phyloP scores from a whole-genome alignment of 345 rosid species.

The Gossypium sturtianum region DNA sequence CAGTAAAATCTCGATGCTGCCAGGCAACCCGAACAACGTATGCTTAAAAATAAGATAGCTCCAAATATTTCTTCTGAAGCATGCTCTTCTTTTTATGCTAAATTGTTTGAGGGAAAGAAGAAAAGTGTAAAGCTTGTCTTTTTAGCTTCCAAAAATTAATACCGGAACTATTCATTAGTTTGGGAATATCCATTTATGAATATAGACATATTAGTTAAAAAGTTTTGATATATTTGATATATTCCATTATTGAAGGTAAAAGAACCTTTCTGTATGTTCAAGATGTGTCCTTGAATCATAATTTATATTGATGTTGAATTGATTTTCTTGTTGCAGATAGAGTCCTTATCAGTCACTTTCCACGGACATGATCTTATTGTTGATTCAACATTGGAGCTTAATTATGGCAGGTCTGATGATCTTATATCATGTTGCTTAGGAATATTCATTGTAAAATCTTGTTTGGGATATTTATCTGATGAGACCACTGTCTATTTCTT shows the following conservation, averaged over 20 bases:
- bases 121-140: neutral
- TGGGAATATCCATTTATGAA: conserved; percentile 5
- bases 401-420: conserved; percentile 70
- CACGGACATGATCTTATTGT: conserved; percentile 96
- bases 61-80: neutral
- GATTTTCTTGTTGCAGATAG: conserved; percentile 58
- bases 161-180: neutral
- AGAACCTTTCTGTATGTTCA: neutral
- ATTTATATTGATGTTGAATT: neutral
- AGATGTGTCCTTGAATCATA: neutral
- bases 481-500: neutral
- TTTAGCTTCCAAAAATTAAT: neutral
- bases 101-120: neutral
- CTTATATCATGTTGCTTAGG: neutral
- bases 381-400: conserved; percentile 90
- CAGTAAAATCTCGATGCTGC: no score
- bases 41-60: neutral
- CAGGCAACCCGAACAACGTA: no score
- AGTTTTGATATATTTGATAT: neutral
- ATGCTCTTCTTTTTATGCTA: neutral
- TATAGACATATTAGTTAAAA: conserved; percentile 3
- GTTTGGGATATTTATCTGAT: neutral
- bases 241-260: neutral
- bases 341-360: conserved; percentile 88
- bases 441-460: neutral